Evolutionary conservation across 176 grass and related monocot genomes (phyloP), one percentile per base, ranked within the genome.

Genomic region (Eleusine indica): DNA sequence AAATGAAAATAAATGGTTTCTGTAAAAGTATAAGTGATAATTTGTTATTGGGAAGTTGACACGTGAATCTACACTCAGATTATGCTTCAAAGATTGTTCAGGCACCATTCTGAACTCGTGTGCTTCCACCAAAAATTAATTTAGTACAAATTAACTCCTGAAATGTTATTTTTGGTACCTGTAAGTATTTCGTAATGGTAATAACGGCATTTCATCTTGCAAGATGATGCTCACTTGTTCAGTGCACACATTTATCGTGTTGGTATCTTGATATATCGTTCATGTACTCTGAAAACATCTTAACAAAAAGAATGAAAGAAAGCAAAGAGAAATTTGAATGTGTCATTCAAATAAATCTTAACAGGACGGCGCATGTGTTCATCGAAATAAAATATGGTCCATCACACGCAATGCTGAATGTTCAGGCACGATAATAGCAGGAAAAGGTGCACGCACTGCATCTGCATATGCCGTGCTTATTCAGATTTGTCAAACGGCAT

Each of bases 341-440:
- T 22, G 57, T 11, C n/a, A 3, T 14, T 14, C 5, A 30, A 10
- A 64, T 30, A 14, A 30, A 30, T 64, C 61, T 25, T 11, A 30
- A 29, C 60, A 64, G 11, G 61, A 30, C 11, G 61, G 22, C 28
- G 25, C 61, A 64, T 43, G 61, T 64, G 80, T 70, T 54, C 69
- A 77, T 68, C 70, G 52, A 82, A 38, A 89, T 71, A 65, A 76
- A 85, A 84, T 32, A 80, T 17, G 54, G 38, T 38, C 17, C 5
- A 67, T 78, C 49, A 78, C 79, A 86, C 73, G 79, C 79, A 83
- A 68, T 78, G 79, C 88, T 90, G 88, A 83, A 74, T 90, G 84
- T 86, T 78, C 68, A 82, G 39, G 48, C 74, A 61, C 56, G 19
- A 68, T 79, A 86, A 81, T 22, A 78, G 35, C 1, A 47, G 75